Percentiles rank a stretch among this genome's conserved stretches.
Conservation (phyloP, 2,329 filamentous ascomycete species). For the Aspergillus novoparasiticus region DNA sequence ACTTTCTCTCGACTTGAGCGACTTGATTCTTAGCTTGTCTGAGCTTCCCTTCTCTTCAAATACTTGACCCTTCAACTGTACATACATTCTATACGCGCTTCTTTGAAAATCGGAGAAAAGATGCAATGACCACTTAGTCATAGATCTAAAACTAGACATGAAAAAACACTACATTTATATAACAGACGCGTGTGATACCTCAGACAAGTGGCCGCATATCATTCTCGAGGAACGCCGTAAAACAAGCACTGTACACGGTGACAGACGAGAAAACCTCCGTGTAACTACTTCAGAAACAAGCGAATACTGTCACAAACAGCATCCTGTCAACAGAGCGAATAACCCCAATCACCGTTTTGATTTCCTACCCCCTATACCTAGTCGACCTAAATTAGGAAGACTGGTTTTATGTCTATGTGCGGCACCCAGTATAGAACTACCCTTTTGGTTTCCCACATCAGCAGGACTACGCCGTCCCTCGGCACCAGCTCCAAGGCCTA, state of each 20-base stretch:
- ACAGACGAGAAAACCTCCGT: neutral
- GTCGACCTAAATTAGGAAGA: conserved; percentile 68
- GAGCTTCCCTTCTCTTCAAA: conserved; percentile 3
- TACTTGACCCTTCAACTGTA: conserved; percentile 6
- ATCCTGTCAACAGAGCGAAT: neutral
- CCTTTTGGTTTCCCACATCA: conserved; percentile 25
- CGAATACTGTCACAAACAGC: neutral
- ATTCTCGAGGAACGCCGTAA: neutral
- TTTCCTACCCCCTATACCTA: conserved; percentile 70
- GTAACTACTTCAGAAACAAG: neutral
- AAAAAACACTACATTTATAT: neutral
- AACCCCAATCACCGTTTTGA: conserved; percentile 38
- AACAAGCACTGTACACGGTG: neutral
- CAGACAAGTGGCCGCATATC: neutral
- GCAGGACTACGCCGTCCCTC: conserved; percentile 13
- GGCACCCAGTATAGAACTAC: conserved; percentile 37
- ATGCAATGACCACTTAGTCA: neutral
- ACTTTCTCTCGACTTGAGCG: conserved; percentile 5
- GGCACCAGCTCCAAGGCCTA: conserved; percentile 41
- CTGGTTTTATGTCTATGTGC: conserved; percentile 63
- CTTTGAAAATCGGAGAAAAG: neutral
- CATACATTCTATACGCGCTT: conserved; percentile 5
- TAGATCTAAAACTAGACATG: neutral
- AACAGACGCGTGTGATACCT: neutral
- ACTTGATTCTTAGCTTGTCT: neutral